Evolutionary conservation across 192 early-diverging fungal species (phyloP), one percentile per base, ranked within the genome.

Genomic region (Endogone sp.): DNA sequence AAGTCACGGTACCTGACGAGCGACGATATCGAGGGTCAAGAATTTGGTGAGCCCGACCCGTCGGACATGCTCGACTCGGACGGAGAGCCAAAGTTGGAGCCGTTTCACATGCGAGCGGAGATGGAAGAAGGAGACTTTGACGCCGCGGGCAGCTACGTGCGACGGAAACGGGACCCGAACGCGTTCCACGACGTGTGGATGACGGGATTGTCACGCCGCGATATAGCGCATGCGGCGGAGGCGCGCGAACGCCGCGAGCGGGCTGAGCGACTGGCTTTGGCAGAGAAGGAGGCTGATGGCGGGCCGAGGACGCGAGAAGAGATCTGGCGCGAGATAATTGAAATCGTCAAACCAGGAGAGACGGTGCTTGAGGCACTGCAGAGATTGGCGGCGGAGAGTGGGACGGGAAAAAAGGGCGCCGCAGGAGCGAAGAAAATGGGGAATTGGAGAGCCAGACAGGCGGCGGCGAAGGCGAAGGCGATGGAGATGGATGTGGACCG

Each of bases 51-150:
- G n/a, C 70, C 64, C 1, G 80, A 82, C 49, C 71, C 73, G 54
- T 77, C 84, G n/a, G 78, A 81, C 2, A 78, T 84, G 20, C 80
- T 78, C 70, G 86, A 88, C 21, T 83, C 82, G 28, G 79, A 87
- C 31, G 86, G 84, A 4, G 71, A 69, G 56, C 79, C 84, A 10
- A 80, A 82, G 62, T 77, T 93, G 16, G 85, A 88, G 66, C 89
- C 90, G 1, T 93, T 93, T 65, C 86, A 90, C 64, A 92, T 94
- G 90, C 81, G 82, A n/a, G 75, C 84, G 9, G 92, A 92, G 21
- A 58, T 94, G 65, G 86, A 89, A 55, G 89, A 91, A 64, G 87
- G 88, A 30, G 85, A 87, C 6, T 88, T 91, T 66, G 88, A 92
- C 60, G 78, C 80, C 11, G 60, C 82, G 2, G 89, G 92, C 0